Conservation (phyloP, 345 rosid genomes). For the Euphorbia lathyris region DNA sequence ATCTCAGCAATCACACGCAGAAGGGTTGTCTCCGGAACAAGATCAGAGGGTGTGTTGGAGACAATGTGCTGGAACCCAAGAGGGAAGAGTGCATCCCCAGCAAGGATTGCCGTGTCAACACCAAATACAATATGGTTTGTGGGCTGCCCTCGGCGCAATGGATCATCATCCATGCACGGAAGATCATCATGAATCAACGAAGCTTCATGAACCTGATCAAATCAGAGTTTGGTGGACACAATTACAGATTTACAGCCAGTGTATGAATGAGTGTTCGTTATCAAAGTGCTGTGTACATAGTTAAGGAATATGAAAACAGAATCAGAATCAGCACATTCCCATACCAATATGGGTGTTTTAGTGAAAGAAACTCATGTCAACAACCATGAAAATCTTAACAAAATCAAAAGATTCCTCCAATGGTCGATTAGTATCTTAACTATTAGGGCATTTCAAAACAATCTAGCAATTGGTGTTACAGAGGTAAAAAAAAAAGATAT, state of each 20-base stretch:
- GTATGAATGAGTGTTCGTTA: too few relatives aligned
- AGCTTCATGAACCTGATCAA: constrained; percentile 73
- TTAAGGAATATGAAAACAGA: neutral
- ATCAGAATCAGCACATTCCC: neutral
- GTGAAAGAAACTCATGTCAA: neutral
- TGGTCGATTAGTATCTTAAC: neutral
- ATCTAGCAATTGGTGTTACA: neutral
- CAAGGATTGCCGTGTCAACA: constrained; percentile 82
- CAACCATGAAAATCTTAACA: neutral
- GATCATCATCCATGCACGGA: constrained; percentile 93
- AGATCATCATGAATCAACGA: constrained; percentile 92
- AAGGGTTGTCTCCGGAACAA: constrained; percentile 59
- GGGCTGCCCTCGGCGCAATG: constrained; percentile 79
- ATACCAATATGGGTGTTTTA: too few relatives aligned
- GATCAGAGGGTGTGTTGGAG: constrained; percentile 57
- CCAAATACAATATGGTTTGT: constrained; percentile 80
- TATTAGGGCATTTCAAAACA: neutral
- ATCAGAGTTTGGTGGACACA: neutral
- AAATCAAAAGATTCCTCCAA: neutral
- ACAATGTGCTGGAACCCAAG: constrained; percentile 91
- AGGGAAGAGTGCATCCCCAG: constrained; percentile 96
- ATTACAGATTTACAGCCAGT: neutral
- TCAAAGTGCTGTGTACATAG: neutral
- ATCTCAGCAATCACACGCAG: constrained; percentile 83
- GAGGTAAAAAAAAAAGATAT: neutral